Conservation (phyloP, 129 eudicot species). For the Calendula officinalis region DNA sequence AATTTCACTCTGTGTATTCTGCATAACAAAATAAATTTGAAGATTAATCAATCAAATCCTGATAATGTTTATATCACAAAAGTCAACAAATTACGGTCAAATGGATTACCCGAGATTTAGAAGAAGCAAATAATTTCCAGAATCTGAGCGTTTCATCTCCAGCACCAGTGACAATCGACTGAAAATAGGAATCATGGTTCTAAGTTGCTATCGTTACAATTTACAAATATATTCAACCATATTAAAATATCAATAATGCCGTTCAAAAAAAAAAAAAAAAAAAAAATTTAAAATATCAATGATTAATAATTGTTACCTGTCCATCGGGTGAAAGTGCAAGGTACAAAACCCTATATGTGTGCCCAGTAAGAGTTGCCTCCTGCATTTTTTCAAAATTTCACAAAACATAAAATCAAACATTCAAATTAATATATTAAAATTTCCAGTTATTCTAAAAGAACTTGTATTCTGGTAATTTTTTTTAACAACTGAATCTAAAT, state of each 20-base stretch:
- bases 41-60: too few species aligned
- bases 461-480: too few species aligned
- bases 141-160: conserved; percentile 90
- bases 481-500: neutral
- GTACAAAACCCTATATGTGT: conserved; percentile 70
- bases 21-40: too few species aligned
- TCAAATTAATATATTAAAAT: neutral
- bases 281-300: neutral
- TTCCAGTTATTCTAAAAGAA: too few species aligned
- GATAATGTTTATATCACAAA: neutral
- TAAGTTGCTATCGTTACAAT: neutral
- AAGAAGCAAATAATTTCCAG: conserved; percentile 84
- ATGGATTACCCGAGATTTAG: conserved; percentile 63
- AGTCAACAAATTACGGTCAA: neutral
- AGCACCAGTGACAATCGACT: conserved; percentile 92
- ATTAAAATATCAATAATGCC: neutral
- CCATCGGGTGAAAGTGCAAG: conserved; percentile 90
- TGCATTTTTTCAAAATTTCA: conserved; percentile 32
- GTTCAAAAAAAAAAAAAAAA: too few species aligned
- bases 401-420: neutral
- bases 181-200: conserved; percentile 9
- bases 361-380: conserved; percentile 88
- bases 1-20: conserved; percentile 43
- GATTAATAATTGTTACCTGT: conserved; percentile 45
- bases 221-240: neutral